These are phyloP conservation scores for Limonium bicolor DNA, from an alignment of 148 eudicot species.

Conservation along the genomic window DNA sequence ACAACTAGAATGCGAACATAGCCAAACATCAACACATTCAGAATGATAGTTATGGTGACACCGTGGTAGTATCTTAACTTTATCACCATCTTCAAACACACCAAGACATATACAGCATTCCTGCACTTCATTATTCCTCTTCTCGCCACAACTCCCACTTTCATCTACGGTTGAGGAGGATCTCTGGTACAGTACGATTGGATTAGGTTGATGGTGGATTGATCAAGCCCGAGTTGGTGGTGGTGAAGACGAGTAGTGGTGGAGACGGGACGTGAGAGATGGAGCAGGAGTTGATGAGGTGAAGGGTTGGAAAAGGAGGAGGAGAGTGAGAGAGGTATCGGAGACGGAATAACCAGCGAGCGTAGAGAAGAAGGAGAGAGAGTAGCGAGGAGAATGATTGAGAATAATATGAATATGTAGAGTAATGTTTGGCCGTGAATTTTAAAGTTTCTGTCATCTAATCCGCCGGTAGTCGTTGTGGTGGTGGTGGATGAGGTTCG, in stretches of 20 bases:
- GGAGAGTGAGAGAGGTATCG: constrained; percentile 11
- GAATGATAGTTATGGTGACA: constrained; percentile 55
- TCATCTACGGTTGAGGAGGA: constrained; percentile 2
- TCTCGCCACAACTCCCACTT: constrained; percentile 6
- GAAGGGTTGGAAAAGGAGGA: constrained; percentile 3
- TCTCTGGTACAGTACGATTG: constrained; percentile 28
- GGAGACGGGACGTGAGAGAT: constrained; percentile 7
- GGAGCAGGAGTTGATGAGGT: constrained; percentile 6
- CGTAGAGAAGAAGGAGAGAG: constrained; percentile 45
- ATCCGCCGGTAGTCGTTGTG: constrained; percentile 41
- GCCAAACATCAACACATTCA: constrained; percentile 71
- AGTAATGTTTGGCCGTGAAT: constrained; percentile 59
- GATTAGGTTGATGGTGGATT: constrained; percentile 17
- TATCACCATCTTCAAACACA: constrained; percentile 46
- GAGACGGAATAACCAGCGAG: constrained; percentile 52
- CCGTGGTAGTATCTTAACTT: constrained; percentile 44
- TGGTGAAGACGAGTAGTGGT: constrained; percentile 9
- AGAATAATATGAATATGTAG: constrained; percentile 51
- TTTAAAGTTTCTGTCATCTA: constrained; percentile 54
- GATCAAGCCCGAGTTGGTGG: constrained; percentile 32
- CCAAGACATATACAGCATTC: constrained; percentile 76
- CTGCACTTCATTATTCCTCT: constrained; percentile 6
- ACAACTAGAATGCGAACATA: constrained; percentile 43
- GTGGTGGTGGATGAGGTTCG: too few species aligned
- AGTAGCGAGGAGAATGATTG: constrained; percentile 29